Percentiles rank a stretch among this genome's conserved stretches.
These are phyloP conservation scores for Amanita jacksonii DNA, from an alignment of 768 basidiomycete genomes.

Conservation along the genomic window DNA sequence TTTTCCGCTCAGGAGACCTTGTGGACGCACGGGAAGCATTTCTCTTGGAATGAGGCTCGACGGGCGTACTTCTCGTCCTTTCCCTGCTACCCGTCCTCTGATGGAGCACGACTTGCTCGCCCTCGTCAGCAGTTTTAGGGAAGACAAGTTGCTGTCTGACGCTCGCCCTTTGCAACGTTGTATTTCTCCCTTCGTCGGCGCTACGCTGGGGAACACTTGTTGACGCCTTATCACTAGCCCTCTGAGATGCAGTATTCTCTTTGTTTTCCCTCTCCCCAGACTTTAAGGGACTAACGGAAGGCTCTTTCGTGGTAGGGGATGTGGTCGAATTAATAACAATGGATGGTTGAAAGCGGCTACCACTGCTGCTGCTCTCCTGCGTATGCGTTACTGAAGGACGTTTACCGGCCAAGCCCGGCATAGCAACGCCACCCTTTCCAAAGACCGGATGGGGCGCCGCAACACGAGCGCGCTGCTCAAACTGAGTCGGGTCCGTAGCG, in stretches of 20 bases:
- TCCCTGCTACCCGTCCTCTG: slow-evolving; percentile 3
- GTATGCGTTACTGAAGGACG: slow-evolving; percentile 5
- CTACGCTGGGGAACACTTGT: slow-evolving; percentile 24
- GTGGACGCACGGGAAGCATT: background rate
- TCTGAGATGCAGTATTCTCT: background rate
- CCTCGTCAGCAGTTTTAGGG: background rate
- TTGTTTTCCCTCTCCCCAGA: slow-evolving; percentile 17
- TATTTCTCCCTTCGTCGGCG: background rate
- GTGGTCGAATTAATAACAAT: too few species aligned
- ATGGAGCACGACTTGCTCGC: background rate
- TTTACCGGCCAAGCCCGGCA: slow-evolving; percentile 55
- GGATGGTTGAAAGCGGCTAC: too few species aligned
- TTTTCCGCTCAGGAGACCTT: slow-evolving; percentile 2
- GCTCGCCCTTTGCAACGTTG: background rate
- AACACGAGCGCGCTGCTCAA: slow-evolving; percentile 47
- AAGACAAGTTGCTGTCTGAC: background rate
- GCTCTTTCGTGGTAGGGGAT: too few species aligned
- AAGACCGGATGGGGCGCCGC: slow-evolving; percentile 65
- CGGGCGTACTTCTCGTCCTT: slow-evolving; percentile 6
- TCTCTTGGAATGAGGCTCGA: background rate
- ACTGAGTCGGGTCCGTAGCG: slow-evolving; percentile 52
- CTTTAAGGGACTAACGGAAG: slow-evolving; percentile 27
- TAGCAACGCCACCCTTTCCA: slow-evolving; percentile 63
- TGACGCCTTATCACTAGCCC: slow-evolving; percentile 37
- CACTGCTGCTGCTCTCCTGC: too few species aligned